These are phyloP conservation scores for Exobasidium rhododendri DNA, from an alignment of 1,284 basidiomycete genomes.

Conservation along the genomic window DNA sequence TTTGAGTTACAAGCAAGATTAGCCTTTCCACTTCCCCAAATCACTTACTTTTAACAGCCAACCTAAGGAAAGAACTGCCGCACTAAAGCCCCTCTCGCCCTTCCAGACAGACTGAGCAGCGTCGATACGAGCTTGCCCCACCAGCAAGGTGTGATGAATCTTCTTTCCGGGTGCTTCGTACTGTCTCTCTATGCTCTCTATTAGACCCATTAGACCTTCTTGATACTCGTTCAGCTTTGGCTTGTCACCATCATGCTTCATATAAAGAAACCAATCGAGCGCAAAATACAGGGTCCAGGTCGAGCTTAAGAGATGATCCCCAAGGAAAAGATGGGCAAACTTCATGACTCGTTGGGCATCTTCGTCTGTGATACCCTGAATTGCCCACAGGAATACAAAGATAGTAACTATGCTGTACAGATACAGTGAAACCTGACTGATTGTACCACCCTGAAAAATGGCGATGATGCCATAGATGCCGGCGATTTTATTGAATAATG, in stretches of 20 bases:
- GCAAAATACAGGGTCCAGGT: conserved; percentile 82
- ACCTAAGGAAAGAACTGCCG: conserved; percentile 71
- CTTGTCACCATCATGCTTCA: conserved; percentile 16
- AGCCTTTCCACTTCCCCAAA: background rate
- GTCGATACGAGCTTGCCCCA: conserved; percentile 57
- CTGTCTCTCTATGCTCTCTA: conserved; percentile 48
- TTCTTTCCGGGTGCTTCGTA: conserved; percentile 32
- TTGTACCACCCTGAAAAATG: conserved; percentile 78
- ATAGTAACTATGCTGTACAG: conserved; percentile 84
- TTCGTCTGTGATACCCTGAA: conserved; percentile 72
- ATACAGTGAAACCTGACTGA: conserved; percentile 76
- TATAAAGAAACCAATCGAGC: conserved; percentile 8
- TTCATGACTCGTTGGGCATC: conserved; percentile 62
- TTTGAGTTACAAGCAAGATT: background rate
- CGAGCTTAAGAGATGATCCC: conserved; percentile 89
- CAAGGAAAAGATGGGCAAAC: conserved; percentile 85
- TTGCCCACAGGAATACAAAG: conserved; percentile 77
- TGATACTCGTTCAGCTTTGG: conserved; percentile 33
- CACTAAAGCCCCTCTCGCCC: conserved; percentile 78
- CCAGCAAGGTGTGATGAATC: conserved; percentile 46
- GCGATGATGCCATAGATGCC: conserved; percentile 94
- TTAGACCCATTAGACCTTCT: conserved; percentile 50
- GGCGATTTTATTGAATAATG: conserved; percentile 91
- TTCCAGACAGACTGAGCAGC: conserved; percentile 66
- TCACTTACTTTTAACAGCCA: conserved; percentile 81